These are phyloP conservation scores for Cercospora janseana DNA, from an alignment of 2,329 filamentous ascomycete species.

Conservation along the genomic window DNA sequence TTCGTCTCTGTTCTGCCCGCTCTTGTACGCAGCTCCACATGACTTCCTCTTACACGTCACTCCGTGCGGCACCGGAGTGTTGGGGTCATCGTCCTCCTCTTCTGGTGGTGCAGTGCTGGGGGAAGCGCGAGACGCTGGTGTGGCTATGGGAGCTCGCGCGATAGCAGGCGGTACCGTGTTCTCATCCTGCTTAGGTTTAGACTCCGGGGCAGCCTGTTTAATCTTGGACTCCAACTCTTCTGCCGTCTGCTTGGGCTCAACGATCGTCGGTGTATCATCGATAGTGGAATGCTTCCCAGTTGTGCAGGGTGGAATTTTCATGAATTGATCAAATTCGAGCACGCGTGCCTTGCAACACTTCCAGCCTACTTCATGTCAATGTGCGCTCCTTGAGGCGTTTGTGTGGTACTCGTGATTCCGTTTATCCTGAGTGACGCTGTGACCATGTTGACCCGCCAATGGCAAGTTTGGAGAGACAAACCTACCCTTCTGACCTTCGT, in stretches of 20 bases:
- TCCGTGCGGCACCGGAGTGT: constrained; percentile 68
- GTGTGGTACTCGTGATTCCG: not conserved
- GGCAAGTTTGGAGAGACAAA: constrained; percentile 17
- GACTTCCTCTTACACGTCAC: constrained; percentile 73
- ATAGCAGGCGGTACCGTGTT: constrained; percentile 29
- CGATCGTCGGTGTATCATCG: constrained; percentile 60
- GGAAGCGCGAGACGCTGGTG: constrained; percentile 35
- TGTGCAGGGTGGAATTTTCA: constrained; percentile 87
- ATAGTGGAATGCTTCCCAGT: constrained; percentile 88
- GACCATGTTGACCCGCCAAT: not conserved
- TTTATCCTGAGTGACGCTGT: not conserved
- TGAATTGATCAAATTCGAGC: constrained; percentile 97
- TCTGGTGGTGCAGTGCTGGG: constrained; percentile 60
- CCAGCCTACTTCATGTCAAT: constrained; percentile 65
- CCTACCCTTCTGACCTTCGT: constrained; percentile 96
- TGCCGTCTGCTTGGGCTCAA: constrained; percentile 27
- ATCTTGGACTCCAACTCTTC: constrained; percentile 38
- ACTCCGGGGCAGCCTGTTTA: constrained; percentile 18
- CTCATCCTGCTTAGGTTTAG: constrained; percentile 30
- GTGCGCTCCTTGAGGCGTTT: not conserved
- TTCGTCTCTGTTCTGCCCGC: constrained; percentile 58
- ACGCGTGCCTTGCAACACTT: constrained; percentile 98
- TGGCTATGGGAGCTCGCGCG: constrained; percentile 30
- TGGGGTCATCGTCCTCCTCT: constrained; percentile 84
- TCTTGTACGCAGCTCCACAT: constrained; percentile 67